phyloP scores from a whole-genome alignment of 2,329 filamentous ascomycete genomes.

The Fusarium ramigenum region DNA sequence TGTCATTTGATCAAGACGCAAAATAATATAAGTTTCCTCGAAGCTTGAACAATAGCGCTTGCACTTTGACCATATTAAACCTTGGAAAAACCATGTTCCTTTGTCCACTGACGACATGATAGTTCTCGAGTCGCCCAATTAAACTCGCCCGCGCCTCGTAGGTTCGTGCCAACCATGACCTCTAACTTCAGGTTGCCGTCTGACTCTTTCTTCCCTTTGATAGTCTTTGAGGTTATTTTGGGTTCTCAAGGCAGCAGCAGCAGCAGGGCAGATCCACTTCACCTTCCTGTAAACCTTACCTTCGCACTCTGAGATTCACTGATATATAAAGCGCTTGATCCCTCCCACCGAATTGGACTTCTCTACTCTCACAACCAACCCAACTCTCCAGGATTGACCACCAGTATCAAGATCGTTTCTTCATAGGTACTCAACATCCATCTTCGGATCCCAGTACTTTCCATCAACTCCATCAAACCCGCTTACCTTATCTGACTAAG shows the following conservation, averaged over 20 bases:
- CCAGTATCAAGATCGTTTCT: not conserved
- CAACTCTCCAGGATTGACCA: not conserved
- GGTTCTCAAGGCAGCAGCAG: conserved; percentile 34
- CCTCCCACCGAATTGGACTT: not conserved
- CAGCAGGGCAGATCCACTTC: conserved; percentile 17
- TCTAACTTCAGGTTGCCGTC: not conserved
- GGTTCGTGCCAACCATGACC: not conserved
- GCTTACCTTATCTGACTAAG: conserved; percentile 4
- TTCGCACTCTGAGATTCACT: not conserved
- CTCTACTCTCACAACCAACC: not conserved
- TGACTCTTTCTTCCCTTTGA: conserved; percentile 12
- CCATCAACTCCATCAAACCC: not conserved
- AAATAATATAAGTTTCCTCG: not conserved
- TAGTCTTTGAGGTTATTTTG: conserved; percentile 4
- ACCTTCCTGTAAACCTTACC: conserved; percentile 3
- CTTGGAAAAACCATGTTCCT: not conserved
- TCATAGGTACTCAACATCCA: not conserved
- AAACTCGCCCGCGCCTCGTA: not conserved
- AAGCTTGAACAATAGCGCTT: not conserved
- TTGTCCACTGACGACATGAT: not conserved
- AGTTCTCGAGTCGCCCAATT: not conserved
- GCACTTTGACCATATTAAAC: not conserved
- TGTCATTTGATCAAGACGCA: not conserved
- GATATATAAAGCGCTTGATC: conserved; percentile 10
- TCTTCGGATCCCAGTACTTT: not conserved